Percentiles rank a stretch among this genome's conserved stretches.
phyloP scores from a whole-genome alignment of 192 early-diverging fungal species.

The Mycoemilia scoparia region DNA sequence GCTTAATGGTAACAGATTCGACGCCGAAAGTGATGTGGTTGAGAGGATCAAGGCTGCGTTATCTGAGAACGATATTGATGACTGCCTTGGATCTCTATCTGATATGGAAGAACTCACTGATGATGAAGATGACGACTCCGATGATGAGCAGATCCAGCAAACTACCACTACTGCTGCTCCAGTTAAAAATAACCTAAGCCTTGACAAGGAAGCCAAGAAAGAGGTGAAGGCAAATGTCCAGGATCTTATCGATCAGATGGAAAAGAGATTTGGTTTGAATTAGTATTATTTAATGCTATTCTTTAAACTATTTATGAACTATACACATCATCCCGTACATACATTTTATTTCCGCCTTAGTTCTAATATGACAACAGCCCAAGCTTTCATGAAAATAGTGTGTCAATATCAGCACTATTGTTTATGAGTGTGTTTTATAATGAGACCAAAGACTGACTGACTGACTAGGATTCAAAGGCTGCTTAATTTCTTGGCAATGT shows the following conservation, averaged over 20 bases:
- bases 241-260: slow-evolving; percentile 1
- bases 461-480: too few species aligned
- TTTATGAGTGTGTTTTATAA: too few species aligned
- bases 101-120: slow-evolving; percentile 78
- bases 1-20: slow-evolving; percentile 84
- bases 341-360: too few species aligned
- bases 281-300: too few species aligned
- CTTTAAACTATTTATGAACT: too few species aligned
- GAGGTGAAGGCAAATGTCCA: slow-evolving; percentile 4
- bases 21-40: slow-evolving; percentile 61
- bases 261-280: too few species aligned
- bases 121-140: slow-evolving; percentile 51
- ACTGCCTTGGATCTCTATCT: slow-evolving; percentile 80
- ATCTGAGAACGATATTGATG: slow-evolving; percentile 42
- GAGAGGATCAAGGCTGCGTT: slow-evolving; percentile 53
- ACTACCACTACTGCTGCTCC: slow-evolving; percentile 28
- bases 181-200: slow-evolving; percentile 12
- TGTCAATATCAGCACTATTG: too few species aligned
- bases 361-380: too few species aligned
- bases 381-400: too few species aligned
- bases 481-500: too few species aligned
- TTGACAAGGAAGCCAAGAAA: slow-evolving; percentile 24
- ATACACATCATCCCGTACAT: too few species aligned
- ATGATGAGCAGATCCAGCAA: slow-evolving; percentile 35
- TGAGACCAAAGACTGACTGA: too few species aligned